Evolutionary conservation across 2,329 filamentous ascomycete genomes (phyloP), one percentile per base, ranked within the genome.

Genomic region (Daldinia eschscholtzii): DNA sequence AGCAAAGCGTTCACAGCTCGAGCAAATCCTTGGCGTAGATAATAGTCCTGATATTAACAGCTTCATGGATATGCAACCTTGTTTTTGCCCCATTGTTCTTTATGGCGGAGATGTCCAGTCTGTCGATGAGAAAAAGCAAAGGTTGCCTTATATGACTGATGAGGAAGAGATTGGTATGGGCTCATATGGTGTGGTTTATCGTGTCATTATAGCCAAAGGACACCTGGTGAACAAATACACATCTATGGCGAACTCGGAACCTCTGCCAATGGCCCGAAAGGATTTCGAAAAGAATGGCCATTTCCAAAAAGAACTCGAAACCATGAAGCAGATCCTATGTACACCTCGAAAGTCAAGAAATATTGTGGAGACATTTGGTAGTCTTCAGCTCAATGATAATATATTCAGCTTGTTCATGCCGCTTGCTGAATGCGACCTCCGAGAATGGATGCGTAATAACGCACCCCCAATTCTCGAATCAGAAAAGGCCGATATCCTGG

Each of bases 361-460:
- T 26, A 77, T 82, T 3, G 64, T 82, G 13, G 76, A 79, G 48
- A 80, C 77, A 39, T 76, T 77, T 6, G 80, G 80, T 7, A 80
- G 76, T 28, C 66, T 83, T 13, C 73, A 78, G 26, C 76, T 52
- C 2, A 26, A 74, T 5, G 52, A 57, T 3, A 67, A 64, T 5
- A 79, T 70, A 1, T 82, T 80, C 68, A 82, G 80, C 57, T 71
- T 83, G 3, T 82, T 83, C 62, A 82, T 83, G 76, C 78, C 79
- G 0, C 74, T 80, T 4, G 80, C 81, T 1, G 71, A 77, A 18
- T 81, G 77, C 72, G 80, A 82, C 53, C 73, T 83, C 0, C 71
- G 74, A 53, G 72, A 72, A n/a, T 82, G 81, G 64, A 79, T 83
- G 75, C 67, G 72, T 20, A 57, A 41, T 2, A 67, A 62, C 7